These are phyloP conservation scores for Alternaria ventricosa DNA, from an alignment of 2,329 filamentous ascomycete genomes.

Conservation along the genomic window DNA sequence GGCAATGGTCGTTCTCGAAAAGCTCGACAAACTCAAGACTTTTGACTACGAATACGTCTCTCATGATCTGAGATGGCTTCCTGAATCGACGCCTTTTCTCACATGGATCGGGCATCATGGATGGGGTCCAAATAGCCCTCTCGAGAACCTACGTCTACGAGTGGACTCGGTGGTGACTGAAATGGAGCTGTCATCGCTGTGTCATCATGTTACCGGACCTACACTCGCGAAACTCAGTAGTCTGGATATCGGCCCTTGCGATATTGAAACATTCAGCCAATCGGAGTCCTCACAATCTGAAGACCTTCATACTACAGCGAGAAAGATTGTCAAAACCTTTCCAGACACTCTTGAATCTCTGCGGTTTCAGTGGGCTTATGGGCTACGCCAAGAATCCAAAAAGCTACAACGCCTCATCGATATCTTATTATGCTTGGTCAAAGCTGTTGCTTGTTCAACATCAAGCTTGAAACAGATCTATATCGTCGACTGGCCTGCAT, in stretches of 20 bases:
- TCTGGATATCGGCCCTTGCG: constrained; percentile 9
- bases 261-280: neutral
- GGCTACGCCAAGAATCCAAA: neutral
- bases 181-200: neutral
- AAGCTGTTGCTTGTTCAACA: neutral
- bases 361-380: constrained; percentile 3
- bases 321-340: neutral
- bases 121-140: neutral
- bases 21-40: constrained; percentile 2
- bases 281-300: neutral
- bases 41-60: constrained; percentile 10
- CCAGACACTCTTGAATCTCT: constrained; percentile 1
- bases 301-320: neutral
- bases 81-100: neutral
- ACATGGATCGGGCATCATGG: neutral
- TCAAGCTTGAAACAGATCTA: constrained; percentile 1
- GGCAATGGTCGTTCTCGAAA: neutral
- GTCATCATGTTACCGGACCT: neutral
- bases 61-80: neutral
- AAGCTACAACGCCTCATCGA: neutral
- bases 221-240: neutral
- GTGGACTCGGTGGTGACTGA: neutral
- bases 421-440: neutral
- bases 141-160: constrained; percentile 1
- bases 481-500: constrained; percentile 8